These are phyloP conservation scores for Clarireedia paspali DNA, from an alignment of 2,329 filamentous ascomycete species.

Conservation along the genomic window DNA sequence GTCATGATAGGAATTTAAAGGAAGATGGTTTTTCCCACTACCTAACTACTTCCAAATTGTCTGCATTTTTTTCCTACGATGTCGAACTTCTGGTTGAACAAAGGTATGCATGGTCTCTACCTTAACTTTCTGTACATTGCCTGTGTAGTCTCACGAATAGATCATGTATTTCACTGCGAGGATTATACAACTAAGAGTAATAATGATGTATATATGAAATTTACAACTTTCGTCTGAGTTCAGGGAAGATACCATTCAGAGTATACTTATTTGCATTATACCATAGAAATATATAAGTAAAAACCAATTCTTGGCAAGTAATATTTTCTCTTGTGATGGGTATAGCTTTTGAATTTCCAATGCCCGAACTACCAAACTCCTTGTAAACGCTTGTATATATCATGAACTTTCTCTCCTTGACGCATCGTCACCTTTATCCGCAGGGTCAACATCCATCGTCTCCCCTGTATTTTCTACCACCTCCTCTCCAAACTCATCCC, in stretches of 20 bases:
- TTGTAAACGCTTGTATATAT: background rate
- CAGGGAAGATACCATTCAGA: too few species aligned
- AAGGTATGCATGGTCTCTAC: conserved; percentile 9
- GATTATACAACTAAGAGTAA: too few species aligned
- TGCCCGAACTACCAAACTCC: too few species aligned
- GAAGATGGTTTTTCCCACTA: background rate
- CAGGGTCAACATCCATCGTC: conserved; percentile 7
- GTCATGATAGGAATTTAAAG: conserved; percentile 1
- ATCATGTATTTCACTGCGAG: conserved; percentile 15
- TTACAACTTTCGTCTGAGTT: too few species aligned
- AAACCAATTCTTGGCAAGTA: too few species aligned
- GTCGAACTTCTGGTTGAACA: conserved; percentile 13
- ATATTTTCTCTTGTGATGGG: too few species aligned
- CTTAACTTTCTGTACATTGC: conserved; percentile 22
- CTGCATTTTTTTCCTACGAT: background rate
- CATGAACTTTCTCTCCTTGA: background rate
- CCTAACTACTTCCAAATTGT: conserved; percentile 1
- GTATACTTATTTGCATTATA: too few species aligned
- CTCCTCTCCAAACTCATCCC: conserved; percentile 34
- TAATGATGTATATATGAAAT: too few species aligned
- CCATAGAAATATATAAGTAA: too few species aligned
- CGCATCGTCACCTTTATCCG: background rate
- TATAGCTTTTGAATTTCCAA: too few species aligned
- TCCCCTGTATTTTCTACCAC: conserved; percentile 18
- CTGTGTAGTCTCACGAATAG: conserved; percentile 26